Base-by-base conservation (phyloP, 2,329 filamentous ascomycete genomes). In the Apiospora hydei region DNA sequence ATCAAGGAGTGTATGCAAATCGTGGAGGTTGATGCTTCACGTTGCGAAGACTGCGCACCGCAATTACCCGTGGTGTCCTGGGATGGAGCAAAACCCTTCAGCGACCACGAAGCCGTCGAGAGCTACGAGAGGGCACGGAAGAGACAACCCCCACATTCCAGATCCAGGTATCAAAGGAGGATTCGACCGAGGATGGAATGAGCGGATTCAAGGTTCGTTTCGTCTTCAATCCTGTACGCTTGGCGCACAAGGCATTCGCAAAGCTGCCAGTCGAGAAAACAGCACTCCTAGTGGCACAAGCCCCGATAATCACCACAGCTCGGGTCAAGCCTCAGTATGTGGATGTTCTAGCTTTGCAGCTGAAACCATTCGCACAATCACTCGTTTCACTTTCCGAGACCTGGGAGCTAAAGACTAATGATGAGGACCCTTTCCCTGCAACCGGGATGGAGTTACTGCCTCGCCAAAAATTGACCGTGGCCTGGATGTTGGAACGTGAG, bases 401-500 rank as follows among this genome's bases (percentile, higher is more conserved):
- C 8, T 16, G 16, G 30, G 18, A 11, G 10, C 21, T 11, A n/a
- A 5, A 41, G 10, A 4, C 3, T 38, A 10, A 14, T 41, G n/a
- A 34, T 18, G 14, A 26, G 14, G 13, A 53, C 3, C 34, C 70
- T 47, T 73, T 71, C 43, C 66, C 74, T 57, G 69, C 64, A 2
- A 70, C 66, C 30, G 26, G 34, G 4, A 13, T 47, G 1, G 18
- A 34, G 0, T 72, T 81, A 30, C 76, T 71, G 21, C 1, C 46
- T 0, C 74, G 75, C 4, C 82, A 83, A 69, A 41, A 61, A 21
- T 69, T 74, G 26, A 81, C 81, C 0, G 76, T 83, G 34, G 38
- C 67, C 4, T 81, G 80, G 79, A 82, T 82, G 79, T 8, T 81
- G 8, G 38, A 44, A 0, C 77, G 76, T 11, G 82, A 83, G 69